Percentiles rank a stretch among this genome's conserved stretches.
These are phyloP conservation scores for Hygrophorus russula DNA, from an alignment of 768 basidiomycete species.

Conservation along the genomic window DNA sequence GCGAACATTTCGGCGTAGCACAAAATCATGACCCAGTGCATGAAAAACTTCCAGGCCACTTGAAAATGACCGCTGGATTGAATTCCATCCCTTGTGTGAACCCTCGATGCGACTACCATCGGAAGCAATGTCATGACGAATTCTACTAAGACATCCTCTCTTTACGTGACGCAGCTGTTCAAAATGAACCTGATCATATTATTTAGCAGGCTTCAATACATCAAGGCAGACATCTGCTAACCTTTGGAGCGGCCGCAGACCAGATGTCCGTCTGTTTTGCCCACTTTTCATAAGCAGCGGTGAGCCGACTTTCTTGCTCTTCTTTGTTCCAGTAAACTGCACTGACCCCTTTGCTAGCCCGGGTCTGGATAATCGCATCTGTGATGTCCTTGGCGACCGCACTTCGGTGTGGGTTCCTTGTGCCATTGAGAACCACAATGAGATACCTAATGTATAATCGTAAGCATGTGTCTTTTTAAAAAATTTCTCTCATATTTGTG, in stretches of 20 bases:
- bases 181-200: constrained; percentile 11
- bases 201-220: not conserved
- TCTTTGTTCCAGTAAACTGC: not conserved
- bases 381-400: not conserved
- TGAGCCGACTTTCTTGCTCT: not conserved
- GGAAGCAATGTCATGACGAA: constrained; percentile 10
- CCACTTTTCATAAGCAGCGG: not conserved
- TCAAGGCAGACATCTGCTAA: not conserved
- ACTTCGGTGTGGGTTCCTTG: not conserved
- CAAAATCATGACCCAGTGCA: constrained; percentile 12
- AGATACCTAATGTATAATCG: not conserved
- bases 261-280: not conserved
- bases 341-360: not conserved
- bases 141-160: constrained; percentile 16
- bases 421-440: not conserved
- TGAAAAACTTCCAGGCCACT: constrained; percentile 13
- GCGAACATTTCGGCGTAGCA: constrained; percentile 13
- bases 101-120: constrained; percentile 20
- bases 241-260: not conserved
- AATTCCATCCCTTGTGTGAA: constrained; percentile 18
- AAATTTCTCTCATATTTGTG: too few relatives aligned
- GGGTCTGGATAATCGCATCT: not conserved
- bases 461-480: not conserved
- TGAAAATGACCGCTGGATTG: constrained; percentile 10
- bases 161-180: constrained; percentile 17